Conservation (phyloP, 2,329 filamentous ascomycete genomes). For the Chrysosporium queenslandicum region DNA sequence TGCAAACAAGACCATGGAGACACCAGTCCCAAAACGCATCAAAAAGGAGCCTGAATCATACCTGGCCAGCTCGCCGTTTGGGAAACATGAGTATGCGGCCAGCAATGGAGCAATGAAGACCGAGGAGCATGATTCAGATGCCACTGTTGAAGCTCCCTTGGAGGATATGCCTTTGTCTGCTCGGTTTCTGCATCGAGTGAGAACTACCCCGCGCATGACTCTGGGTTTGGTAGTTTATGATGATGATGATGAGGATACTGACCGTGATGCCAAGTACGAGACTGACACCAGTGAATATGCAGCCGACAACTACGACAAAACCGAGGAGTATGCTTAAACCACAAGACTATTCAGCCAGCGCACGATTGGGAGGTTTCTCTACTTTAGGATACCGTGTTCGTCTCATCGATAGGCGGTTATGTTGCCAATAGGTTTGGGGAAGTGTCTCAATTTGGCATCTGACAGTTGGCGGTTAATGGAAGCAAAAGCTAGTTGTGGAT, state of each 20-base stretch:
- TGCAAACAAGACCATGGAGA: background rate
- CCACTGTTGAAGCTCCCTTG: background rate
- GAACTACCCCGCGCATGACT: slow-evolving; percentile 17
- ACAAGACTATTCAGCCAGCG: background rate
- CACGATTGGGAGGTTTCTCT: background rate
- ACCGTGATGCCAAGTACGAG: slow-evolving; percentile 14
- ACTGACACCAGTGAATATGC: slow-evolving; percentile 14
- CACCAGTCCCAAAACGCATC: slow-evolving; percentile 8
- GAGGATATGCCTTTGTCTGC: background rate
- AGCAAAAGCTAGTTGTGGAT: background rate
- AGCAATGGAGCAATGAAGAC: background rate
- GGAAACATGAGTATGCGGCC: background rate
- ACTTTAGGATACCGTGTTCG: background rate
- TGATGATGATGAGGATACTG: slow-evolving; percentile 15
- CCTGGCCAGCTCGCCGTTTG: background rate
- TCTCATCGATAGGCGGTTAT: background rate
- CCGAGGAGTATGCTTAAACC: slow-evolving; percentile 3
- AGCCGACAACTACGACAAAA: background rate
- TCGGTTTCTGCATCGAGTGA: slow-evolving; percentile 18
- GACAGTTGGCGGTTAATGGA: background rate
- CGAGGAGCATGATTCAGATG: slow-evolving; percentile 2
- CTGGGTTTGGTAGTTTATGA: slow-evolving; percentile 19
- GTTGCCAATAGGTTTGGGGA: background rate
- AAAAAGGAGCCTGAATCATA: background rate
- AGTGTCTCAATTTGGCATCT: background rate